These are phyloP conservation scores for Auxenochlorella protothecoides DNA, from an alignment of 139 green algal species.

Conservation along the genomic window DNA sequence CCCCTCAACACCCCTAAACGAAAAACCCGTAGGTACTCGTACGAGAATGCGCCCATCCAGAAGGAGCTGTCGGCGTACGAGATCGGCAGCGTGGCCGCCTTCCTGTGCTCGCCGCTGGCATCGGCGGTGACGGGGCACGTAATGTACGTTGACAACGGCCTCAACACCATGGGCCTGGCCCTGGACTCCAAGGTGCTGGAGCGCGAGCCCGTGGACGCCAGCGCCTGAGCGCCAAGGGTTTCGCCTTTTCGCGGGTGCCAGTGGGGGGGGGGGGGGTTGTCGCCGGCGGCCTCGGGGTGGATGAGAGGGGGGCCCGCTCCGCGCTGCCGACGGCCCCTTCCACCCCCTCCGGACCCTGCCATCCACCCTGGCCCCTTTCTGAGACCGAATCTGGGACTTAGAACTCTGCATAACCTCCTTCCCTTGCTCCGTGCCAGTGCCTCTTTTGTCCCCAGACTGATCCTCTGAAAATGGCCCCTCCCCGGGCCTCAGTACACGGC, in stretches of 20 bases:
- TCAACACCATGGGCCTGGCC: slow-evolving; percentile 91
- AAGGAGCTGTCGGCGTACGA: slow-evolving; percentile 83
- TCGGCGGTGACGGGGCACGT: slow-evolving; percentile 65
- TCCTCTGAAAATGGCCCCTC: too few relatives aligned
- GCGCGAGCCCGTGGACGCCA: slow-evolving; percentile 2
- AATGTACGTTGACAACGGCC: slow-evolving; percentile 59
- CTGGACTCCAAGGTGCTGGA: slow-evolving; percentile 65
- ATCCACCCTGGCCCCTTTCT: too few relatives aligned
- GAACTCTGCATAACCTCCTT: too few relatives aligned
- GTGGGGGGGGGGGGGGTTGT: background rate
- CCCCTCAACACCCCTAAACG: background rate
- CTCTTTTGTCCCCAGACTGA: too few relatives aligned
- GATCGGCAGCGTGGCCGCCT: slow-evolving; percentile 73
- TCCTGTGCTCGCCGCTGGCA: slow-evolving; percentile 87
- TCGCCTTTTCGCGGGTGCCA: background rate
- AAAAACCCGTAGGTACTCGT: slow-evolving; percentile 49
- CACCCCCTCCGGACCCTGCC: too few relatives aligned
- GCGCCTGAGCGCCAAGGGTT: slow-evolving; percentile 4
- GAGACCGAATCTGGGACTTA: too few relatives aligned
- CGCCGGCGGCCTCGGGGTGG: too few relatives aligned
- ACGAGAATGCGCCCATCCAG: slow-evolving; percentile 88
- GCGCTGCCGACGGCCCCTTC: too few relatives aligned
- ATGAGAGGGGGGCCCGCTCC: background rate
- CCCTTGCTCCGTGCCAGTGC: too few relatives aligned
- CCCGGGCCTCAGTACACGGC: too few relatives aligned